These are phyloP conservation scores for Cicer bijugum DNA, from an alignment of 306 rosid species.

Conservation along the genomic window DNA sequence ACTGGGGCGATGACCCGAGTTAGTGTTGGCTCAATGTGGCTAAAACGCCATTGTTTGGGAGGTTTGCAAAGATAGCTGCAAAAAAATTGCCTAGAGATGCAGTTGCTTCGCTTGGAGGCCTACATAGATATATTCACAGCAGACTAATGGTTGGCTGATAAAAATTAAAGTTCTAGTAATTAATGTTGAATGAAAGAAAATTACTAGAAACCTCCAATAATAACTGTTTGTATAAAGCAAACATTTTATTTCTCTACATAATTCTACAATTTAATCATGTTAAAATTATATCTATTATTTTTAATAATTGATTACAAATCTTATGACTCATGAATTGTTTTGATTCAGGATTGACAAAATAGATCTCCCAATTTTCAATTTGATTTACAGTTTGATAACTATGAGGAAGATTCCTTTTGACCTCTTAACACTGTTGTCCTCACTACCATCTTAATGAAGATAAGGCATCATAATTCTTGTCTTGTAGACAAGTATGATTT, in stretches of 20 bases:
- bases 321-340: not conserved
- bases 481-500: slow-evolving; percentile 20
- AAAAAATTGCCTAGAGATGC: slow-evolving; percentile 1
- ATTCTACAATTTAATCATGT: slow-evolving; percentile 1
- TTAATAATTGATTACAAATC: slow-evolving; percentile 20
- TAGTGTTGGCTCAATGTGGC: slow-evolving; percentile 35
- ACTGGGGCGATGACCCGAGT: not conserved
- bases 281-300: slow-evolving; percentile 13
- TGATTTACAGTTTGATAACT: slow-evolving; percentile 28
- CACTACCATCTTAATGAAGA: slow-evolving; percentile 7
- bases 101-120: not conserved
- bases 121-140: slow-evolving; percentile 10
- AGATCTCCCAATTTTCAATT: slow-evolving; percentile 11
- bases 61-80: slow-evolving; percentile 17
- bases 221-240: slow-evolving; percentile 6
- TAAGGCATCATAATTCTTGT: slow-evolving; percentile 12
- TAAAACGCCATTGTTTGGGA: not conserved
- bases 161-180: slow-evolving; percentile 10
- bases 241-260: slow-evolving; percentile 4
- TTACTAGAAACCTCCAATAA: not conserved
- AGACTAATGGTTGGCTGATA: not conserved
- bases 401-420: slow-evolving; percentile 20
- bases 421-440: slow-evolving; percentile 1
- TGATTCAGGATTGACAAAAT: not conserved
- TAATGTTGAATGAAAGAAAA: slow-evolving; percentile 29